A percentile compares a stretch with the other conserved stretches of the same genome.
phyloP scores from a whole-genome alignment of 805 yeast genomes.

The Candida lessepsii region DNA sequence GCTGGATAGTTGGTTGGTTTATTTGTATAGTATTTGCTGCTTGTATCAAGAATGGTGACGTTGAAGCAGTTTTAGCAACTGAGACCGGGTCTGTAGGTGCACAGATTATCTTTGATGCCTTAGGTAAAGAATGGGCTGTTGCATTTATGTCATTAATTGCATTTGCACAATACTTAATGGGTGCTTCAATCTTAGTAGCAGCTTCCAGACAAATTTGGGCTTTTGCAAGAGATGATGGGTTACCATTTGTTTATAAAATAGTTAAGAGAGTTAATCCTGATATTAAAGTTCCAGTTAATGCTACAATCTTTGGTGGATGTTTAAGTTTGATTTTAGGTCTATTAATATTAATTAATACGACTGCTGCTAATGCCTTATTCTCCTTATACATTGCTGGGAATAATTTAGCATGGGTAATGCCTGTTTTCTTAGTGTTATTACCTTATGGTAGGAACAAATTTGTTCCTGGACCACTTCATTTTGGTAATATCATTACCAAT shows the following conservation, averaged over 20 bases:
- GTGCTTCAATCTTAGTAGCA: slow-evolving; percentile 61
- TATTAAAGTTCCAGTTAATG: slow-evolving; percentile 61
- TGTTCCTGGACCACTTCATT: slow-evolving; percentile 64
- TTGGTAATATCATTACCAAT: slow-evolving; percentile 51
- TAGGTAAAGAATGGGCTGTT: slow-evolving; percentile 64
- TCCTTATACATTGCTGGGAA: slow-evolving; percentile 63
- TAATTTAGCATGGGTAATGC: slow-evolving; percentile 59
- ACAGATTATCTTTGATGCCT: slow-evolving; percentile 58
- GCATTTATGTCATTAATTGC: slow-evolving; percentile 60
- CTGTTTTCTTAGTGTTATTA: slow-evolving; percentile 54
- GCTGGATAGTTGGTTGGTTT: slow-evolving; percentile 59
- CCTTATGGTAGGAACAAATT: slow-evolving; percentile 51
- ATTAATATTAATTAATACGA: slow-evolving; percentile 53
- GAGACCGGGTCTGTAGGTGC: slow-evolving; percentile 63
- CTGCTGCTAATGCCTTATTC: slow-evolving; percentile 69
- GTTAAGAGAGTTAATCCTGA: slow-evolving; percentile 57
- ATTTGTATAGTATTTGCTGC: slow-evolving; percentile 55
- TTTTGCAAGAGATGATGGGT: slow-evolving; percentile 73
- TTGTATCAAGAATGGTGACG: slow-evolving; percentile 48
- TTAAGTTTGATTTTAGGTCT: slow-evolving; percentile 53
- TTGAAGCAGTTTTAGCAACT: slow-evolving; percentile 40
- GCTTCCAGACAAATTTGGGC: slow-evolving; percentile 73
- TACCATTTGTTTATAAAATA: slow-evolving; percentile 54
- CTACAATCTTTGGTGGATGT: slow-evolving; percentile 53
- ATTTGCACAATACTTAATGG: slow-evolving; percentile 64